Conservation (phyloP, 306 rosid species). For the Gynostemma pentaphyllum region DNA sequence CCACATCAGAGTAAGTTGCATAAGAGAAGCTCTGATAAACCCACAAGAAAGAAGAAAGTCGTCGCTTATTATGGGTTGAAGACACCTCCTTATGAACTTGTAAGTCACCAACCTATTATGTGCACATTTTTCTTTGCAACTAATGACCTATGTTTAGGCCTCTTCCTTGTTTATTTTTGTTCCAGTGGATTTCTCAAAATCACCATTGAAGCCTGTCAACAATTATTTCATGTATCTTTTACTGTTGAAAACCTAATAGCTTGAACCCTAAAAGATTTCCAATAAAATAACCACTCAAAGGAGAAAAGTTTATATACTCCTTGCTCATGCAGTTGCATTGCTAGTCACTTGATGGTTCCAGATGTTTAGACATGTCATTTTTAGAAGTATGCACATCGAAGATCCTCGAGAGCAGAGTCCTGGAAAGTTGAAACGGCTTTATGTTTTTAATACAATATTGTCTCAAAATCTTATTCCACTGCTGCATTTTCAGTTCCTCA, state of each 20-base stretch:
- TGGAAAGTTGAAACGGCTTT: background rate
- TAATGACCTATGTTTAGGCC: background rate
- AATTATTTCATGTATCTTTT: too few species aligned
- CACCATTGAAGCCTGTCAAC: too few species aligned
- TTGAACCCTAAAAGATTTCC: too few species aligned
- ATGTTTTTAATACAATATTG: background rate
- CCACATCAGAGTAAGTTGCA: constrained; percentile 24
- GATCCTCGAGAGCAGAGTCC: background rate
- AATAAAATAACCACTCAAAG: too few species aligned
- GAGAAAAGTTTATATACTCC: background rate
- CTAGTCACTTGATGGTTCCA: background rate
- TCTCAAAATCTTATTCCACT: too few species aligned
- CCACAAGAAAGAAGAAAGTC: constrained; percentile 34
- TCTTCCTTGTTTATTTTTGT: background rate
- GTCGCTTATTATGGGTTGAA: constrained; percentile 66
- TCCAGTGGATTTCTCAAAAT: too few species aligned
- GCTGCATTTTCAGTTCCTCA: too few species aligned
- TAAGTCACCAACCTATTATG: constrained; percentile 25
- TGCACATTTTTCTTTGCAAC: background rate
- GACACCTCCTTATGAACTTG: constrained; percentile 80
- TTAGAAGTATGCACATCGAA: background rate
- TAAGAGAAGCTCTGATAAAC: constrained; percentile 22
- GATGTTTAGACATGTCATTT: background rate
- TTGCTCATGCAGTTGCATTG: background rate
- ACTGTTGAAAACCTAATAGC: too few species aligned